Base-by-base conservation (phyloP, 805 yeast species). In the Barnettozyma pratensis region DNA sequence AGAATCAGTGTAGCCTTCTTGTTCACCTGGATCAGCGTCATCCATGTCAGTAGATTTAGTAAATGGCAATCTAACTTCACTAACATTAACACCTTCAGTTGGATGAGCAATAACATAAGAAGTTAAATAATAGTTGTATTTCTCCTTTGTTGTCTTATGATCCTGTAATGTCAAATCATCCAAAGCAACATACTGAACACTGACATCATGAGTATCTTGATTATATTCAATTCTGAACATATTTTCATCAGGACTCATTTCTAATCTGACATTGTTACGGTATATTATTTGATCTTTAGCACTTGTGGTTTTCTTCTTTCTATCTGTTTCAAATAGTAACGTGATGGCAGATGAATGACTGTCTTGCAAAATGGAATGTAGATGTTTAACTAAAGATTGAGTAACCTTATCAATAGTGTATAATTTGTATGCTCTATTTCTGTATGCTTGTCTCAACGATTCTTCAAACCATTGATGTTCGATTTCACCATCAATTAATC, bases 381-480 rank as follows among this genome's bases (percentile, higher is more conserved):
- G 80, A 65, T 94, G 96, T 66, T 94, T 94, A 10, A 83, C 82
- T 36, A 86, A 64, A 9, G 87, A 79, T 61, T 89, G 96, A 25
- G 90, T 79, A 28, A 91, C 96, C 69, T 91, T 94, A 65, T 94
- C 97, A 52, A 94, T 77, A 1, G 98, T 92, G 70, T 90, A 92
- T 48, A 94, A 69, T 65, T 89, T 89, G 72, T 87, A 94, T 0
- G 98, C 99, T 53, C 83, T 85, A 69, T 92, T 94, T 61, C 94
- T 80, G 71, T 87, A 94, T 0, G 95, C 97, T 72, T 92, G 97
- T 54, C 99, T 87, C 50, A 94, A 69, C 14, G 96, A 79, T 67
- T 94, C 99, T 70, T 94, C 99, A 65, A 87, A 95, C 85, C 90
- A 83, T 66, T 85, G 94, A 54, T 88, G 96, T 61, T 94, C 99